Evolutionary conservation across 768 basidiomycete species (phyloP), one percentile per base, ranked within the genome.

Genomic region (Suillus americanus): DNA sequence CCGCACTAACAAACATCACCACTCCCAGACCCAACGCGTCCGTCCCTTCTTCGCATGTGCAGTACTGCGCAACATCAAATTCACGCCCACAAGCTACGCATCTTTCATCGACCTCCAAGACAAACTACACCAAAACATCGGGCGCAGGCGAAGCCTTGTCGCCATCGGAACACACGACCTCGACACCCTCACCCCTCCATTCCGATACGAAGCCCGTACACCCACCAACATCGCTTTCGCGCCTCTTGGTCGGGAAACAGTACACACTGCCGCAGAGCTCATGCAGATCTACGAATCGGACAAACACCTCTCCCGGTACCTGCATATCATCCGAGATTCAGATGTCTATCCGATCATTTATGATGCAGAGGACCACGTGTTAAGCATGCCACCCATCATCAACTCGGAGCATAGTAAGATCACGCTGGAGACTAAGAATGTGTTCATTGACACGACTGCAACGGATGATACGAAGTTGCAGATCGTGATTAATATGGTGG

Each of bases 41-140:
- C 88, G 97, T 68, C 96, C 96, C 0, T 89, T 87, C 79, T 95
- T 98, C 71, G 95, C 94, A 6, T 90, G 90, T 63, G 96, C 95
- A 12, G 81, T 99, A 64, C 83, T 99, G 55, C 92, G 97, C 67
- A 91, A 96, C 71, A 79, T 98, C 72, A 88, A 87, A 69, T 96
- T 99, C 80, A 94, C 92, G 35, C 87, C 87, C 50, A 83, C 85
- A 60, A 95, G 93, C 45, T 99, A 99, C 74, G 92, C 91, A 30
- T 95, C 94, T 66, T 99, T 99, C 86, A 97, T 99, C 70, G 97
- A 99, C 74, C 81, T 99, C n/a, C 97, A 99, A 79, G 97, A 99
- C 74, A 99, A 99, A 78, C 83, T 99, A 59, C 97, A 99, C 74
- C 92, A 96, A 73, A 99, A 99, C 77, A 86, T 99, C 40, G 95